Evolutionary conservation across 2,329 filamentous ascomycete genomes (phyloP), one percentile per base, ranked within the genome.

Genomic region (Neophaeococcomyces aloes): DNA sequence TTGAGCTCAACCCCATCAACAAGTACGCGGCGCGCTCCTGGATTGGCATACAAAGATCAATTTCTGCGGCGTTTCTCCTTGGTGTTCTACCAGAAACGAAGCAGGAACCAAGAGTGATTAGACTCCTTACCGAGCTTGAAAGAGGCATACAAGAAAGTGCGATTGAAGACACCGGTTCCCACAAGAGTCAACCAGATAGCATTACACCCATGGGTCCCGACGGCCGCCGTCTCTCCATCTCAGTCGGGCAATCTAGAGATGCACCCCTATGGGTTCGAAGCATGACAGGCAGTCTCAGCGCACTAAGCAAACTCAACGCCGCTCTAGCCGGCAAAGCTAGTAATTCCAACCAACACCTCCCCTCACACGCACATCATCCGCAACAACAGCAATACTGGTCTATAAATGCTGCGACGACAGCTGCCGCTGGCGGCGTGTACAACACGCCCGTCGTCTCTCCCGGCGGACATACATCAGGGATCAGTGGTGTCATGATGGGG

Each of bases 1-100:
- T 79, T 2, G 76, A 78, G 40, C 61, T 80, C 45, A 61, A 68
- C 43, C 55, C 59, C 6, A 57, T 65, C 37, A 66, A 61, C 46
- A 60, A 61, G 2, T 63, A 66, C 36, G 66, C 63, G 1, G 60
- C 65, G 13, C 63, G 67, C 8, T 67, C 66, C 4, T 70, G 67
- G 67, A 67, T 68, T 37, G 61, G 62, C 15, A 49, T 70, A 17
- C 67, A 70, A 47, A 63, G 67, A 18, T 64, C 66, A 25, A 67
- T 70, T 44, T 69, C 66, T 38, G 66, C 64, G 4, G 65, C 67
- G 13, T 69, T 70, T 51, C 56, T 70, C 2, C 59, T 70, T 14
- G 67, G 65, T 2, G 65, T 68, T 6, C 58, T 67, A 4, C 65
- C 66, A 11, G 67, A 70, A 46, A 61, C 63, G 14, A 66, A 66